A percentile compares a stretch with the other conserved stretches of the same genome.
Conservation (phyloP, 495 filamentous ascomycete genomes). For the Chlorociboria aeruginascens region DNA sequence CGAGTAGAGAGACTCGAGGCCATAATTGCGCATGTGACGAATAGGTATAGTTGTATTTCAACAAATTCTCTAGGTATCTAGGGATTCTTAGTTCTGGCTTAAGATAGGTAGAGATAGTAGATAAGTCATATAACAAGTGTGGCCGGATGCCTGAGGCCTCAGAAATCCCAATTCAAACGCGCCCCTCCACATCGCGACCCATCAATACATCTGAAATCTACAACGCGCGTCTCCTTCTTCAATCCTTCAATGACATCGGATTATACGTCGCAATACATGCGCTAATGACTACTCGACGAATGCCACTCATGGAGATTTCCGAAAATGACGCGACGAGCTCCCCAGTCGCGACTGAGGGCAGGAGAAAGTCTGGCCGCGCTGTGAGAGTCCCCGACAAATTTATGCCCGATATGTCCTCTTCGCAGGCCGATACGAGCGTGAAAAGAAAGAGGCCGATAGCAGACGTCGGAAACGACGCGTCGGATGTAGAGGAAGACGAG, state of each 20-base stretch:
- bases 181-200: slow-evolving; percentile 1
- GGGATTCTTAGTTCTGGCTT: too few relatives aligned
- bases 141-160: too few relatives aligned
- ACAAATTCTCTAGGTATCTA: too few relatives aligned
- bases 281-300: slow-evolving; percentile 22
- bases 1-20: too few relatives aligned
- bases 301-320: slow-evolving; percentile 46
- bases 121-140: too few relatives aligned
- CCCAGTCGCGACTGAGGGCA: slow-evolving; percentile 32
- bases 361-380: slow-evolving; percentile 75
- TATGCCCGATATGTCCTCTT: slow-evolving; percentile 31
- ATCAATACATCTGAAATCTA: slow-evolving; percentile 1
- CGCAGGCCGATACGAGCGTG: slow-evolving; percentile 19
- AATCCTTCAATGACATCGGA: neutral
- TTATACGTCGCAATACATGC: slow-evolving; percentile 14
- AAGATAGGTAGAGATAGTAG: too few relatives aligned
- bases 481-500: slow-evolving; percentile 15
- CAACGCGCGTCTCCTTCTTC: slow-evolving; percentile 7
- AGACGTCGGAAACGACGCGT: slow-evolving; percentile 23
- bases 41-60: too few relatives aligned
- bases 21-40: too few relatives aligned
- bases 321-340: slow-evolving; percentile 45
- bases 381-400: slow-evolving; percentile 61
- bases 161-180: neutral
- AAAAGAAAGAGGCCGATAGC: slow-evolving; percentile 44